phyloP scores from a whole-genome alignment of 257 asterid species.

The Jaltomata sinuosa region DNA sequence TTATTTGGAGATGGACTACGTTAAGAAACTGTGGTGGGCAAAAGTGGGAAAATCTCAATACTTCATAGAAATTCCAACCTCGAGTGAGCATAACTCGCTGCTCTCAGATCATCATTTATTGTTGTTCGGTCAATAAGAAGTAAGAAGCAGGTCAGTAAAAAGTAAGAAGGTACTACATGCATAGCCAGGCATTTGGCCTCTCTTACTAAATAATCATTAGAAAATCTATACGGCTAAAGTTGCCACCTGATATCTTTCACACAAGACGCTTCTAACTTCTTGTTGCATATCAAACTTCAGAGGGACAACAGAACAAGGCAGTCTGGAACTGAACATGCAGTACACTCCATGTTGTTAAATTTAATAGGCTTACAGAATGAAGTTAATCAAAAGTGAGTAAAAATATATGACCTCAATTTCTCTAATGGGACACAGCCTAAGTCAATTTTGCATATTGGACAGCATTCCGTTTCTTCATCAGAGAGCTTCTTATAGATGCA shows the following conservation, averaged over 20 bases:
- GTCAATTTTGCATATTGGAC: conserved; percentile 84
- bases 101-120: not conserved
- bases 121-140: not conserved
- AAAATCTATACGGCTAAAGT: not conserved
- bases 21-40: not conserved
- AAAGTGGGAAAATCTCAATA: not conserved
- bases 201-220: not conserved
- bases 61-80: not conserved
- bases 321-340: not conserved
- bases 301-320: not conserved
- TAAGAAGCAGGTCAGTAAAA: not conserved
- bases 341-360: not conserved
- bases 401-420: conserved; percentile 58
- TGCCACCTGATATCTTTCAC: not conserved
- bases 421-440: conserved; percentile 86
- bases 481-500: conserved; percentile 79
- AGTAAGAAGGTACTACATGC: not conserved
- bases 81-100: not conserved
- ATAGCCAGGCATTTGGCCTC: not conserved
- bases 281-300: not conserved
- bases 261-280: not conserved
- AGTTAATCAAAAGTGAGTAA: not conserved
- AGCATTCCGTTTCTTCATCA: conserved; percentile 79
- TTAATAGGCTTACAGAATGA: not conserved
- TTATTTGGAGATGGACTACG: not conserved